Evolutionary conservation across 2,329 filamentous ascomycete genomes (phyloP).

Genomic region (Berkeleyomyces basicola): DNA sequence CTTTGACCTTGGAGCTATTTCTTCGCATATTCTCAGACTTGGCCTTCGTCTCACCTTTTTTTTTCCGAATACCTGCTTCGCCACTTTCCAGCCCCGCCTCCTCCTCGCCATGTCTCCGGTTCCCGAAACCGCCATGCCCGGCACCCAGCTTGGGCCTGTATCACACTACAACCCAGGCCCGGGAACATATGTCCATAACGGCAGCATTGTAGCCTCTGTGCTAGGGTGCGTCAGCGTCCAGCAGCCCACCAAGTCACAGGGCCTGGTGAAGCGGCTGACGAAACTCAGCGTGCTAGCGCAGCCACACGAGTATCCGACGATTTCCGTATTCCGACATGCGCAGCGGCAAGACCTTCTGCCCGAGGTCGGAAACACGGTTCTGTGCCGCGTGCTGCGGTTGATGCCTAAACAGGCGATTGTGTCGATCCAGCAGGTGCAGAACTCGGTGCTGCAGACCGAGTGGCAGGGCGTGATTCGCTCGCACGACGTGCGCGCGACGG

Average conservation of each 20-base stretch:
- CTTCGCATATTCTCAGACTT: too few species aligned
- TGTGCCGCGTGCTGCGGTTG: slow-evolving; percentile 74
- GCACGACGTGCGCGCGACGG: slow-evolving; percentile 85
- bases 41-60: neutral
- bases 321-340: slow-evolving; percentile 37
- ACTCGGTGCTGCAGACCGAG: slow-evolving; percentile 55
- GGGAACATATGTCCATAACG: slow-evolving; percentile 67
- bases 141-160: slow-evolving; percentile 57
- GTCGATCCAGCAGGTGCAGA: slow-evolving; percentile 68
- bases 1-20: neutral
- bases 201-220: slow-evolving; percentile 65
- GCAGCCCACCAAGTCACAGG: slow-evolving; percentile 29
- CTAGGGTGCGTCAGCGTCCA: slow-evolving; percentile 51
- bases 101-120: slow-evolving; percentile 2
- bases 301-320: slow-evolving; percentile 29
- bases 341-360: slow-evolving; percentile 58
- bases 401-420: slow-evolving; percentile 72
- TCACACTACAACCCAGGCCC: slow-evolving; percentile 55
- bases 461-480: slow-evolving; percentile 74
- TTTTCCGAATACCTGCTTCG: neutral
- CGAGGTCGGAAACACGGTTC: slow-evolving; percentile 60
- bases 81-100: neutral
- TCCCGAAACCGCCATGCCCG: slow-evolving; percentile 55
- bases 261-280: slow-evolving; percentile 41
- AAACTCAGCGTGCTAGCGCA: slow-evolving; percentile 33